A percentile compares a stretch with the other conserved stretches of the same genome.
Conservation (phyloP, 2,329 filamentous ascomycete species). For the Stemphylium beticola region DNA sequence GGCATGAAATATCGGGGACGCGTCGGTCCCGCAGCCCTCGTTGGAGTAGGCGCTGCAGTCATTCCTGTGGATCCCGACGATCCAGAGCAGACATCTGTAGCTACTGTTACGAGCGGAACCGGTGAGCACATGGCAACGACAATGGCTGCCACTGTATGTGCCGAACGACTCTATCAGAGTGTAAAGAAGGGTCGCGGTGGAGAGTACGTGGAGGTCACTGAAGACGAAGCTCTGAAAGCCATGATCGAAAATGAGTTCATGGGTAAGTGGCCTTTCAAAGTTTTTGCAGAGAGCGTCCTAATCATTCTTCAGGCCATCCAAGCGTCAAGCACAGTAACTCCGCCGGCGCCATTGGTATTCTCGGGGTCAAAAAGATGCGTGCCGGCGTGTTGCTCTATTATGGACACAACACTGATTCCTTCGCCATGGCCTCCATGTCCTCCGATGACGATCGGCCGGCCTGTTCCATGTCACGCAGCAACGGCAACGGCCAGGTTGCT, state of each 20-base stretch:
- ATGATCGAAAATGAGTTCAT: slow-evolving; percentile 93
- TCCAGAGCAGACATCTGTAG: slow-evolving; percentile 71
- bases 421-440: slow-evolving; percentile 87
- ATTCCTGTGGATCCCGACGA: slow-evolving; percentile 78
- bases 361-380: slow-evolving; percentile 84
- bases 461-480: slow-evolving; percentile 86
- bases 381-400: slow-evolving; percentile 86
- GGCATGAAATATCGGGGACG: slow-evolving; percentile 97
- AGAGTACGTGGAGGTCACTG: slow-evolving; percentile 68
- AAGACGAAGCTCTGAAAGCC: slow-evolving; percentile 77
- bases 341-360: slow-evolving; percentile 85
- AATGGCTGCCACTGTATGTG: slow-evolving; percentile 85
- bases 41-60: slow-evolving; percentile 88
- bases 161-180: slow-evolving; percentile 79
- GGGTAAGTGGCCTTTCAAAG: slow-evolving; percentile 54
- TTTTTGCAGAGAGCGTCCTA: slow-evolving; percentile 2
- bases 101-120: slow-evolving; percentile 89
- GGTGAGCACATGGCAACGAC: slow-evolving; percentile 98
- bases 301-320: slow-evolving; percentile 64
- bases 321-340: slow-evolving; percentile 81
- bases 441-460: slow-evolving; percentile 75
- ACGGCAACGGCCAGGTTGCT: slow-evolving; percentile 58
- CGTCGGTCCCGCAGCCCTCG: slow-evolving; percentile 88
- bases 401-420: slow-evolving; percentile 92
- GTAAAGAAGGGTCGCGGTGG: slow-evolving; percentile 67